Evolutionary conservation across 2,329 filamentous ascomycete species (phyloP), one percentile per base, ranked within the genome.

Genomic region (Xylariaceae sp.): DNA sequence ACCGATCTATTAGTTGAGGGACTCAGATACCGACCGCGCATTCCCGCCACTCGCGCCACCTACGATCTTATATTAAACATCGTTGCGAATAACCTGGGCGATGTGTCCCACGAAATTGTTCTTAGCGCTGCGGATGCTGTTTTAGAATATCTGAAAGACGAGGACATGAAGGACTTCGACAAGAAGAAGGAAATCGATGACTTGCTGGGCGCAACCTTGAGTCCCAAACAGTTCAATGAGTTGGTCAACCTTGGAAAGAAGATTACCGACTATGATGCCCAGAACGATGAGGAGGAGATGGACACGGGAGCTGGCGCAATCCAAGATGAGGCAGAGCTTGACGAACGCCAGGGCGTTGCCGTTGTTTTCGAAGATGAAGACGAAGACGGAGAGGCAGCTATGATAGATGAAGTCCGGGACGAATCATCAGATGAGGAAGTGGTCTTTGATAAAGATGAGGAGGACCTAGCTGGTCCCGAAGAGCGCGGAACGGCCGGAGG

Each of bases 101-200:
- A 99, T 73, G 93, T 98, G 14, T 88, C 93, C 1, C 90, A 96
- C 62, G 91, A 96, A 69, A 88, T 96, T 50, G 91, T 96, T 44
- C 86, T 91, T 65, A 99, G 95, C 74, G 96, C 95, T 16, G 93
- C 95, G 14, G 95, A 99, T 72, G 92, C 90, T 2, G 87, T 93
- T 2, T 74, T 99, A 50, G 95, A 99, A 71, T 91, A 89, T 61
- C 79, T 99, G 44, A 99, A 99, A 74, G 93, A 98, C 66, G 93
- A 97, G 61, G 89, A 93, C 61, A 80, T 97, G 78, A 98, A 98
- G 74, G 95, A 99, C 71, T 90, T 96, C 57, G 95, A 99, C 73
- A 97, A 96, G 80, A 99, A 99, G 80, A 96, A 93, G 76, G 92
- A 97, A 72, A 86, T 98, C 43, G 95, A 99, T 67, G 95, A 98